Conservation (phyloP, 2,329 filamentous ascomycete genomes). For the Orbilia ellipsospora region DNA sequence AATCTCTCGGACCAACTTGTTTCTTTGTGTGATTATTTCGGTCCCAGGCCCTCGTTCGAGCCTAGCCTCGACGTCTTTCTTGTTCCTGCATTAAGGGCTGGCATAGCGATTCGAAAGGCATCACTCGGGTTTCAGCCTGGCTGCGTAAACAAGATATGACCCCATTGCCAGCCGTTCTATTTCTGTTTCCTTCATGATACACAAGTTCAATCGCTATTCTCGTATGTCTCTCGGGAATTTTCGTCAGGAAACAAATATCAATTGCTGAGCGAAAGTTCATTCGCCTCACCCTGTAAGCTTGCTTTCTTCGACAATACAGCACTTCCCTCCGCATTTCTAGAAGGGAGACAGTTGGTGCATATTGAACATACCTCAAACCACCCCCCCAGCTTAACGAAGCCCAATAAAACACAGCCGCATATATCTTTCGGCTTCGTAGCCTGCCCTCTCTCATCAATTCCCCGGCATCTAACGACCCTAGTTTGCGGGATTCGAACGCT, state of each 20-base stretch:
- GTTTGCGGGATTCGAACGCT: constrained; percentile 52
- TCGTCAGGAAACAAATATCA: constrained; percentile 24
- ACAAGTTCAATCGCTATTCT: constrained; percentile 42
- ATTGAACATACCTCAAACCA: constrained; percentile 23
- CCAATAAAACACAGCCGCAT: constrained; percentile 51
- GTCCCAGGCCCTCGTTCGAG: constrained; percentile 35
- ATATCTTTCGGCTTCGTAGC: constrained; percentile 54
- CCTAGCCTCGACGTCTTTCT: constrained; percentile 31
- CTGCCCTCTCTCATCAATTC: constrained; percentile 51
- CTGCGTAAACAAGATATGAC: constrained; percentile 19
- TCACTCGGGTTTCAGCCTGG: constrained; percentile 46
- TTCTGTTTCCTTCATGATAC: constrained; percentile 7
- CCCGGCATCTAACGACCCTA: constrained; percentile 54
- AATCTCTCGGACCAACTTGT: constrained; percentile 17
- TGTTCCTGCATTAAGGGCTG: constrained; percentile 44
- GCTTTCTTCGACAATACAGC: background rate
- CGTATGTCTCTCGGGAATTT: constrained; percentile 16
- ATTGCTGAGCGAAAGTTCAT: background rate
- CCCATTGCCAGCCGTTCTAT: constrained; percentile 9
- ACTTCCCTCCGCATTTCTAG: background rate
- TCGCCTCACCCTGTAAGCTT: constrained; percentile 15
- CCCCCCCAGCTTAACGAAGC: constrained; percentile 46
- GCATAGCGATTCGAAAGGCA: constrained; percentile 44
- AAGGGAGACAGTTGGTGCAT: constrained; percentile 4
- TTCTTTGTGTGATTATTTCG: constrained; percentile 23